phyloP scores from a whole-genome alignment of 2,329 filamentous ascomycete species.

The Coniochaeta hoffmannii region DNA sequence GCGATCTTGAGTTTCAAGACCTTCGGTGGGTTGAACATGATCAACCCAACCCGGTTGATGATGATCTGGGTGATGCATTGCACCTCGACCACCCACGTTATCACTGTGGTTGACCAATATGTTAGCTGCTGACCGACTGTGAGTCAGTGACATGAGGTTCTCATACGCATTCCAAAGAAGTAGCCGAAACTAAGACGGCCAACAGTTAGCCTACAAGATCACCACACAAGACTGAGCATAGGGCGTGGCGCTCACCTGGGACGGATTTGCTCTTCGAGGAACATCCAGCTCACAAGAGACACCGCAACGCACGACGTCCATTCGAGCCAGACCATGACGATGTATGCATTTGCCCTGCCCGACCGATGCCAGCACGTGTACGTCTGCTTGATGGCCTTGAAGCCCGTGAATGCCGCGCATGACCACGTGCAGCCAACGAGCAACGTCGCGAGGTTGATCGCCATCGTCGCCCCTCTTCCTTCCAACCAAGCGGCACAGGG shows the following conservation, averaged over 20 bases:
- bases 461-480: not conserved
- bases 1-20: slow-evolving; percentile 31
- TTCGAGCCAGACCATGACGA: slow-evolving; percentile 30
- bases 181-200: slow-evolving; percentile 17
- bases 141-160: not conserved
- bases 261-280: slow-evolving; percentile 19
- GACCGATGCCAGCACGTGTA: slow-evolving; percentile 16
- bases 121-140: not conserved
- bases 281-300: slow-evolving; percentile 24
- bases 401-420: slow-evolving; percentile 21
- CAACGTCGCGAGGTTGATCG: slow-evolving; percentile 16
- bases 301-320: slow-evolving; percentile 20
- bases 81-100: slow-evolving; percentile 14
- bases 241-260: slow-evolving; percentile 15
- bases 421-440: slow-evolving; percentile 24
- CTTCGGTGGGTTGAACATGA: slow-evolving; percentile 29
- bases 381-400: slow-evolving; percentile 25
- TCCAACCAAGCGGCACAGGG: not conserved
- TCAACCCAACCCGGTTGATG: slow-evolving; percentile 38
- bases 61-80: slow-evolving; percentile 44
- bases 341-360: slow-evolving; percentile 21
- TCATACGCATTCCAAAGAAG: slow-evolving; percentile 13
- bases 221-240: not conserved
- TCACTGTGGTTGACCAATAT: not conserved
- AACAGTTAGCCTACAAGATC: not conserved